Conservation (phyloP, 1,139 yeast genomes). For the Candida mesenterica region DNA sequence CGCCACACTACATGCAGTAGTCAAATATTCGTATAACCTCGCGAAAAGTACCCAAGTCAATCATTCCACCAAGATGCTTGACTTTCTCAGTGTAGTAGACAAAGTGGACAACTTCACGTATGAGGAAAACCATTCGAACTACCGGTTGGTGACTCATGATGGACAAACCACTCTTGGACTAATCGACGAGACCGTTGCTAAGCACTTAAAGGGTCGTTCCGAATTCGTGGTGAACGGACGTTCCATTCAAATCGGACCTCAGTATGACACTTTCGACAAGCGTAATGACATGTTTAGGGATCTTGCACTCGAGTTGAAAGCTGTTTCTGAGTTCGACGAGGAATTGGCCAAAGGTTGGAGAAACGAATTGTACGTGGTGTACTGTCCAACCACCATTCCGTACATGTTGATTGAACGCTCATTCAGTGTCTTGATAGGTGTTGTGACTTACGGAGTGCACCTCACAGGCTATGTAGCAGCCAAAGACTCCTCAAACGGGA, state of each 20-base stretch:
- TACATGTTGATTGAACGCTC: conserved; percentile 79
- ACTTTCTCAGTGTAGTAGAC: conserved; percentile 21
- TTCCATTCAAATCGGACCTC: conserved; percentile 35
- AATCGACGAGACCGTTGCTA: conserved; percentile 47
- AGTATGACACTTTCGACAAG: conserved; percentile 43
- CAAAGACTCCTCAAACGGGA: conserved; percentile 32
- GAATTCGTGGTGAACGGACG: conserved; percentile 32
- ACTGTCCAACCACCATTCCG: conserved; percentile 50
- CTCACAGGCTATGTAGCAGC: conserved; percentile 70
- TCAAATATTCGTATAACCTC: too few species aligned
- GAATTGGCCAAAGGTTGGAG: conserved; percentile 74
- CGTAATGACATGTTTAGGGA: conserved; percentile 45
- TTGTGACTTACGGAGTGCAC: conserved; percentile 88
- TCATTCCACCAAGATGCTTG: background rate
- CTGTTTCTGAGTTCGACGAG: conserved; percentile 34
- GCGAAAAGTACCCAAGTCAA: too few species aligned
- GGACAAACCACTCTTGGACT: conserved; percentile 49
- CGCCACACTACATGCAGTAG: too few species aligned
- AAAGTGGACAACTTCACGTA: conserved; percentile 53
- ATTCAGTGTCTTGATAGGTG: conserved; percentile 76
- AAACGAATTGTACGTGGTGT: conserved; percentile 74
- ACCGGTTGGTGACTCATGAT: conserved; percentile 51
- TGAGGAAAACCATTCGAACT: conserved; percentile 23
- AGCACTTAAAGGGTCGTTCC: conserved; percentile 24
- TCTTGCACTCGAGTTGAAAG: conserved; percentile 47